Conservation (phyloP, 495 filamentous ascomycete species). For the Talaromyces trachyspermus region DNA sequence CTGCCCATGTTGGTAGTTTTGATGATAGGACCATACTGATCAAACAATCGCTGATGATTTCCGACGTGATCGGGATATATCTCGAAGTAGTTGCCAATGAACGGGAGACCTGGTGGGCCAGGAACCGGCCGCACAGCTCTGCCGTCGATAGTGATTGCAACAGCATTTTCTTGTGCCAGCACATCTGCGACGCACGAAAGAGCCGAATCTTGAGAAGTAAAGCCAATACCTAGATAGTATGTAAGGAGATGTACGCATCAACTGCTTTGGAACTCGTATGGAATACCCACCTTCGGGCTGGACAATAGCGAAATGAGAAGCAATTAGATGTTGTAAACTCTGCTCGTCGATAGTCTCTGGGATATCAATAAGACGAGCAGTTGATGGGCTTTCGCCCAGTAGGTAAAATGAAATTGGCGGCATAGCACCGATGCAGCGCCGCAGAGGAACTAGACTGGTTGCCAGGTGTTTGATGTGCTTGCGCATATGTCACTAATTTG, state of each 20-base stretch:
- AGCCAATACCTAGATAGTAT: constrained; percentile 1
- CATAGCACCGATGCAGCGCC: constrained; percentile 18
- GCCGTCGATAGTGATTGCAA: constrained; percentile 40
- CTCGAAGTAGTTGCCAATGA: constrained; percentile 46
- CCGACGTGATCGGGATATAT: constrained; percentile 52
- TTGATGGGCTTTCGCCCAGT: constrained; percentile 32
- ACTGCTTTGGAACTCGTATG: background rate
- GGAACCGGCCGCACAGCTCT: constrained; percentile 32
- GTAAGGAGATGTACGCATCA: background rate
- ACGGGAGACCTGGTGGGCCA: constrained; percentile 40
- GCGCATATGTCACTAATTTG: background rate
- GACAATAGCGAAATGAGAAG: constrained; percentile 1
- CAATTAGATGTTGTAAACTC: constrained; percentile 2
- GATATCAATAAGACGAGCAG: constrained; percentile 6
- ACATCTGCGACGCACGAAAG: constrained; percentile 2
- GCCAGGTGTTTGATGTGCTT: constrained; percentile 1
- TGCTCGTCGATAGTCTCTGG: background rate
- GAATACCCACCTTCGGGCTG: background rate
- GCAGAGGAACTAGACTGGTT: background rate
- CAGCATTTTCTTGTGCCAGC: constrained; percentile 10
- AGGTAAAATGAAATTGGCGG: constrained; percentile 33
- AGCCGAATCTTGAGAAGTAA: background rate
- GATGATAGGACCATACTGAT: constrained; percentile 44
- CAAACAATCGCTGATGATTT: constrained; percentile 50
- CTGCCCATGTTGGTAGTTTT: constrained; percentile 48